phyloP scores from a whole-genome alignment of 1,284 basidiomycete species.

The Austroboletus novae-zelandiae region DNA sequence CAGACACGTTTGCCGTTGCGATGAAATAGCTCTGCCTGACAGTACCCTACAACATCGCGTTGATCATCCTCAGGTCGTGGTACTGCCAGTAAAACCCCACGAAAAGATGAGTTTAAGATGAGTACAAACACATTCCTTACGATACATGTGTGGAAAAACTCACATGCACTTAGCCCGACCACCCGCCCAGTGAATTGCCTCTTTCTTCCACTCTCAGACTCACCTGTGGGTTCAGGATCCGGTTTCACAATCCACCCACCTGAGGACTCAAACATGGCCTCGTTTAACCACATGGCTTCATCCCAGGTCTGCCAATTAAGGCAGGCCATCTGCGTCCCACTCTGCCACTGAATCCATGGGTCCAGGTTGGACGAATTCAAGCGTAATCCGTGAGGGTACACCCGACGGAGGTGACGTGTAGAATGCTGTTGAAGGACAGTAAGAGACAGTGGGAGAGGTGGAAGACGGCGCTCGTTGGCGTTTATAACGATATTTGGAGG shows the following conservation, averaged over 20 bases:
- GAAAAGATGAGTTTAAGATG: neutral
- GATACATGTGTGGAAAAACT: slow-evolving; percentile 18
- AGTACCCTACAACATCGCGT: slow-evolving; percentile 39
- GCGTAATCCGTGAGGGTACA: slow-evolving; percentile 59
- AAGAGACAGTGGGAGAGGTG: slow-evolving; percentile 37
- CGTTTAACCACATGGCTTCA: slow-evolving; percentile 53
- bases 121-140: neutral
- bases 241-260: slow-evolving; percentile 59
- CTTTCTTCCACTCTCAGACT: slow-evolving; percentile 14
- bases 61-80: slow-evolving; percentile 37
- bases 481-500: slow-evolving; percentile 55
- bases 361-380: slow-evolving; percentile 54
- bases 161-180: slow-evolving; percentile 47
- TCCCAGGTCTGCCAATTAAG: slow-evolving; percentile 66
- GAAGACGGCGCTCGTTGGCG: slow-evolving; percentile 52
- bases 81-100: slow-evolving; percentile 30
- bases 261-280: slow-evolving; percentile 61
- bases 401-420: slow-evolving; percentile 47
- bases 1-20: slow-evolving; percentile 37
- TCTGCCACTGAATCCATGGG: slow-evolving; percentile 55
- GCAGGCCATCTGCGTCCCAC: slow-evolving; percentile 59
- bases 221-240: neutral
- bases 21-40: slow-evolving; percentile 44
- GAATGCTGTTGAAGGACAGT: slow-evolving; percentile 41
- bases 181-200: slow-evolving; percentile 38